Evolutionary conservation across 2,329 filamentous ascomycete genomes (phyloP).

Genomic region (Stagonosporopsis chrysanthemi): DNA sequence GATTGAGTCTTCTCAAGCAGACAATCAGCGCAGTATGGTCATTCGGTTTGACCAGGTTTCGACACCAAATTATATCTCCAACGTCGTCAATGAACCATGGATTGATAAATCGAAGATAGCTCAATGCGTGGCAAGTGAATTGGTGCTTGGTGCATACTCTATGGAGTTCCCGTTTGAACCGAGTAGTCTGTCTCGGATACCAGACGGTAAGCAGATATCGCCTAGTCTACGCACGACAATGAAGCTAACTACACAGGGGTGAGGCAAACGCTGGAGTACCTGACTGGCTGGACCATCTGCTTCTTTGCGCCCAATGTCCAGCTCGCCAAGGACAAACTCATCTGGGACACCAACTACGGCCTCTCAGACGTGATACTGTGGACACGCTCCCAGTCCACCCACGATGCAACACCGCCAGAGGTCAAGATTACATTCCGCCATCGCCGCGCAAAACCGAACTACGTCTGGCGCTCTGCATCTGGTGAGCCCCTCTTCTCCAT

Average conservation of each 20-base stretch:
- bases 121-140: neutral
- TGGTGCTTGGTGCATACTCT: neutral
- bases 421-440: conserved; percentile 15
- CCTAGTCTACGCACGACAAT: neutral
- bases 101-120: neutral
- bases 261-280: neutral
- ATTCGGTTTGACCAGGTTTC: neutral
- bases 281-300: conserved; percentile 21
- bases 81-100: neutral
- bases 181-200: neutral
- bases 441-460: neutral
- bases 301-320: conserved; percentile 13
- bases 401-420: neutral
- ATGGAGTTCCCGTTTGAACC: neutral
- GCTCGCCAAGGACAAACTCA: neutral
- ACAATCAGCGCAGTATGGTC: neutral
- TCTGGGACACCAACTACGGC: conserved; percentile 14
- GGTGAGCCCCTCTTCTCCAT: conserved; percentile 1
- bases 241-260: neutral
- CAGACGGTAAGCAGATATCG: neutral
- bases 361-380: conserved; percentile 22
- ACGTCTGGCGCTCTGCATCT: conserved; percentile 17
- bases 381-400: conserved; percentile 4
- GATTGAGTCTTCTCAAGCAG: neutral
- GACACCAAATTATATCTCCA: neutral